phyloP scores from a whole-genome alignment of 345 rosid genomes.

The Rhodamnia rubescens region DNA sequence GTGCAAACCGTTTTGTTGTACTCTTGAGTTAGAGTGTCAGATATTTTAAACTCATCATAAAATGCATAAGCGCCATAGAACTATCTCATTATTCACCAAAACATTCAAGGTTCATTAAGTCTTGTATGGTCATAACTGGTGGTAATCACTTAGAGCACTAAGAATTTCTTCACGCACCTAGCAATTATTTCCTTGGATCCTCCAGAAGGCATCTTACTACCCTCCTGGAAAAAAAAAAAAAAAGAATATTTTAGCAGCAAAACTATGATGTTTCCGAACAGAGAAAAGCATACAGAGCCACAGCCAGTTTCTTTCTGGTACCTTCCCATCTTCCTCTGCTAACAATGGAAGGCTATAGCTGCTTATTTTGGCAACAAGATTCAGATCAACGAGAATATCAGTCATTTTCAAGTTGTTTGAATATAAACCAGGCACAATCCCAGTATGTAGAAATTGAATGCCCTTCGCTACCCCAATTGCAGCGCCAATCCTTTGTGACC shows the following conservation, averaged over 20 bases:
- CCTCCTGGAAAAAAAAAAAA: slow-evolving; percentile 30
- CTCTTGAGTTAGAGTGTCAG: background rate
- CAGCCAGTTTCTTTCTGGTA: slow-evolving; percentile 2
- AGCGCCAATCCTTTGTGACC: slow-evolving; percentile 79
- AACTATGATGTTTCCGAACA: background rate
- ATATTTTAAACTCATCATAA: background rate
- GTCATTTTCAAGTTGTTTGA: slow-evolving; percentile 72
- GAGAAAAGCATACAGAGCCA: background rate
- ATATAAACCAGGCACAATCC: slow-evolving; percentile 75
- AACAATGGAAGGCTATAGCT: slow-evolving; percentile 78
- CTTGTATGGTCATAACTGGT: background rate
- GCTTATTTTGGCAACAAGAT: slow-evolving; percentile 66
- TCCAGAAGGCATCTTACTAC: slow-evolving; percentile 27
- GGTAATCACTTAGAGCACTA: background rate
- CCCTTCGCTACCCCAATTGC: slow-evolving; percentile 88
- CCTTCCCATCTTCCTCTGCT: slow-evolving; percentile 58
- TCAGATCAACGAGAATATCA: slow-evolving; percentile 78
- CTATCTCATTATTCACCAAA: background rate
- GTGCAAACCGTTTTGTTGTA: background rate
- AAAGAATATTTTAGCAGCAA: background rate
- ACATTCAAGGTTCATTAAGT: background rate
- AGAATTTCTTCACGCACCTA: background rate
- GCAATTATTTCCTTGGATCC: slow-evolving; percentile 25
- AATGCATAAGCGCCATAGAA: background rate
- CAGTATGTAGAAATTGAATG: slow-evolving; percentile 82